These are phyloP conservation scores for Calonectria montana DNA, from an alignment of 2,329 filamentous ascomycete species.

Conservation along the genomic window DNA sequence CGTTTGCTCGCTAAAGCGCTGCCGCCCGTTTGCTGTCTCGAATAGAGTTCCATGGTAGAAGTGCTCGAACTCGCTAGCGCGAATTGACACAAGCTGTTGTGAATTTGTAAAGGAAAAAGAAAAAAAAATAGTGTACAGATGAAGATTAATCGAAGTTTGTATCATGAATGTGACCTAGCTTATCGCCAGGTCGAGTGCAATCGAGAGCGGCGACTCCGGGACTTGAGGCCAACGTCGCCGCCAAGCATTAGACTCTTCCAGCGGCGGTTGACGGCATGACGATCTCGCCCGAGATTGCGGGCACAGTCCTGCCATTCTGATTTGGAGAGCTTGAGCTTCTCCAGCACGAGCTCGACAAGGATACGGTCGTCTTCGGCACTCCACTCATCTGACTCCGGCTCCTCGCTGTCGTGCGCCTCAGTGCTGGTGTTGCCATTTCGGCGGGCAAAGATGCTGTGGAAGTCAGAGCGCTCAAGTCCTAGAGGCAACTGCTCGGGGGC, in stretches of 20 bases:
- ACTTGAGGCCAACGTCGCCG: conserved; percentile 70
- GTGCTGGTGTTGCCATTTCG: conserved; percentile 47
- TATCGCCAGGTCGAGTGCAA: conserved; percentile 68
- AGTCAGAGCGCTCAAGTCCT: conserved; percentile 69
- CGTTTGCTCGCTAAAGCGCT: conserved; percentile 13
- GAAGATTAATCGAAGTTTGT: conserved; percentile 13
- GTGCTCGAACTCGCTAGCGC: background rate
- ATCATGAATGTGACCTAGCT: background rate
- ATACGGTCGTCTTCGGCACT: conserved; percentile 72
- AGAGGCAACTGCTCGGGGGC: conserved; percentile 71
- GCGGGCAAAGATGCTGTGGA: conserved; percentile 60
- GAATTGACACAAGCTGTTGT: conserved; percentile 10
- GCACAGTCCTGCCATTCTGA: conserved; percentile 77
- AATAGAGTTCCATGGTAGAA: conserved; percentile 3
- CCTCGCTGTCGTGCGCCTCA: conserved; percentile 56
- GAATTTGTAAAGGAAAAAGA: conserved; percentile 11
- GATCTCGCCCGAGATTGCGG: conserved; percentile 70
- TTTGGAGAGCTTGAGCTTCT: conserved; percentile 73
- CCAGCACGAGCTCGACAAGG: conserved; percentile 74
- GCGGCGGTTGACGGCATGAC: conserved; percentile 65
- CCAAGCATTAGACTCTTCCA: conserved; percentile 72
- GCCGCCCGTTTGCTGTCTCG: conserved; percentile 12
- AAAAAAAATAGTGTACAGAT: conserved; percentile 27
- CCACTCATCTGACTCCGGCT: conserved; percentile 62
- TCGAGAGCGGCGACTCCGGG: conserved; percentile 55